Percentiles rank a stretch among this genome's conserved stretches.
These are phyloP conservation scores for Trichoderma sp. DNA, from an alignment of 2,329 filamentous ascomycete genomes.

Conservation along the genomic window DNA sequence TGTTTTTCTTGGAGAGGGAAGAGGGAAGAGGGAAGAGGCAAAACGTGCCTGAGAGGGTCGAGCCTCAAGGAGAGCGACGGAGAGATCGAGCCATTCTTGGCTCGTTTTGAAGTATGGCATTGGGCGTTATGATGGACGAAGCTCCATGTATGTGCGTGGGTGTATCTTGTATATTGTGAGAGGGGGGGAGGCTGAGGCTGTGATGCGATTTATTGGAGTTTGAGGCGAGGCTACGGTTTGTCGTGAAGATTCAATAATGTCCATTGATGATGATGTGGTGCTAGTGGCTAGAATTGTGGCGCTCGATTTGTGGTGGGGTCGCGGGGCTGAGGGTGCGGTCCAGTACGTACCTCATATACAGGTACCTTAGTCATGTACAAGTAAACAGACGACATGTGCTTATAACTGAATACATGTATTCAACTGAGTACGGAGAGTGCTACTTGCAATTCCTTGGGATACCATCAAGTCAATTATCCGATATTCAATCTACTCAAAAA, in stretches of 20 bases:
- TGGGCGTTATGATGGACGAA: conserved; percentile 4
- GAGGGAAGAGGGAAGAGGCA: neutral
- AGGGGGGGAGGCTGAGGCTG: neutral
- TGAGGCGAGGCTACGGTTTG: neutral
- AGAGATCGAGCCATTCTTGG: conserved; percentile 90
- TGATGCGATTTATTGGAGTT: neutral
- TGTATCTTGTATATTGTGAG: neutral
- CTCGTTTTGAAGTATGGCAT: conserved; percentile 84
- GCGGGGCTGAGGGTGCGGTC: neutral
- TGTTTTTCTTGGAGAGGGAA: neutral
- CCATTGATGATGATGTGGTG: neutral
- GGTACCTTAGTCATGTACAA: no score
- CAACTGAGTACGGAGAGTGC: no score
- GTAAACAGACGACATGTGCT: no score
- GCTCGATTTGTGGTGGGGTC: neutral
- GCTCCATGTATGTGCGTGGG: conserved; percentile 1
- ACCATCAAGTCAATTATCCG: no score
- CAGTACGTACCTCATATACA: no score
- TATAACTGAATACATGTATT: no score
- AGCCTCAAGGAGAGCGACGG: conserved; percentile 78
- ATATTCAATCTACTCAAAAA: no score
- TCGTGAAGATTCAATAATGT: neutral
- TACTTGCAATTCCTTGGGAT: no score
- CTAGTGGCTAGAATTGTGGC: neutral
- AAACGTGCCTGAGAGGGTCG: conserved; percentile 69